phyloP scores from a whole-genome alignment of 2,329 filamentous ascomycete genomes.

The Pyricularia sp. region DNA sequence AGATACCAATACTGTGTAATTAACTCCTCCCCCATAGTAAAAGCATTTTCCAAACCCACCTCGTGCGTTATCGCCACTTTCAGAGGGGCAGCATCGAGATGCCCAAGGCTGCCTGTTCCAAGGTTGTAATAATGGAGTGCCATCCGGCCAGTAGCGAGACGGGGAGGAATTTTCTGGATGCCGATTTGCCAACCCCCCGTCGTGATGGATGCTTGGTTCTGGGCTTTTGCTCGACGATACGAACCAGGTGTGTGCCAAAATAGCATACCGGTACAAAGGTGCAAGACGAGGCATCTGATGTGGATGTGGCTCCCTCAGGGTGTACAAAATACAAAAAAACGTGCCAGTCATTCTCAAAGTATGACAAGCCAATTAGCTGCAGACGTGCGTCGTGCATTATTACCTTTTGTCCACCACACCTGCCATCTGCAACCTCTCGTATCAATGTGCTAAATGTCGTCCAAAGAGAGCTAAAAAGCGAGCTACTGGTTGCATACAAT shows the following conservation, averaged over 20 bases:
- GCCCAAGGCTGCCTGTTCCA: background rate
- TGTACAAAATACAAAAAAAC: background rate
- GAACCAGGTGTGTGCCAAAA: background rate
- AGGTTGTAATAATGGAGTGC: background rate
- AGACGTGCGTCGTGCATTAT: background rate
- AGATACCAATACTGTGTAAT: background rate
- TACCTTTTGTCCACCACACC: background rate
- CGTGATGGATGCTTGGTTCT: background rate
- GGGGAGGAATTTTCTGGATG: background rate
- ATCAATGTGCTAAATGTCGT: background rate
- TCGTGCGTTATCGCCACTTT: background rate
- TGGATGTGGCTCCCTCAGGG: background rate
- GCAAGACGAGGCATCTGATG: background rate
- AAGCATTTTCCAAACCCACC: background rate
- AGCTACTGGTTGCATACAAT: background rate
- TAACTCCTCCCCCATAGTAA: background rate
- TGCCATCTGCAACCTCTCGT: background rate
- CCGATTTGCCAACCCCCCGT: background rate
- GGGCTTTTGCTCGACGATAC: background rate
- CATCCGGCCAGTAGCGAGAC: constrained; percentile 1
- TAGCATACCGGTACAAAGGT: background rate
- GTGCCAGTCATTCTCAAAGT: background rate
- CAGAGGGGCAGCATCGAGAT: background rate
- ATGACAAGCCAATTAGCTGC: background rate
- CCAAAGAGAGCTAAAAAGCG: background rate